phyloP scores from a whole-genome alignment of 2,329 filamentous ascomycete genomes.

The Microdochium trichocladiopsis region DNA sequence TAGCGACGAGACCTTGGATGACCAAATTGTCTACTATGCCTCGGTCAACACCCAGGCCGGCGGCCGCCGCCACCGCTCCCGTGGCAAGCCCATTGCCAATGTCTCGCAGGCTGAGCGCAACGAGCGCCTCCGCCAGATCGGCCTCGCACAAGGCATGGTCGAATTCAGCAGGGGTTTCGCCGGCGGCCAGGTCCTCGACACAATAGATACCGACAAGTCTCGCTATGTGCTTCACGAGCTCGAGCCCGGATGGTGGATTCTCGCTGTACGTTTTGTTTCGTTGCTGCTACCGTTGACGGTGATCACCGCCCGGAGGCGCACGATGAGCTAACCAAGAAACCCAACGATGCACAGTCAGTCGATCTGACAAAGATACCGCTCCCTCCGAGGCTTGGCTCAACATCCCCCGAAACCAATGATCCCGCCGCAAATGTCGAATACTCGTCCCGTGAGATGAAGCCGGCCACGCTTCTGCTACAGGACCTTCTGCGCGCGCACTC shows the following conservation, averaged over 20 bases:
- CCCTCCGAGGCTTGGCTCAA: conserved; percentile 42
- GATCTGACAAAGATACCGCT: conserved; percentile 69
- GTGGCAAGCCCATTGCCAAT: conserved; percentile 31
- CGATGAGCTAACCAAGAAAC: background rate
- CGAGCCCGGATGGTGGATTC: conserved; percentile 90
- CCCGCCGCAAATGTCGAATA: conserved; percentile 58
- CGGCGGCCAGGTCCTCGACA: conserved; percentile 66
- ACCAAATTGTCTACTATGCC: conserved; percentile 92
- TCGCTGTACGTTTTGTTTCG: conserved; percentile 57
- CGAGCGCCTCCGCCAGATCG: conserved; percentile 84
- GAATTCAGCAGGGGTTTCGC: conserved; percentile 88
- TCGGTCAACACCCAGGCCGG: conserved; percentile 43
- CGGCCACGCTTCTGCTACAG: conserved; percentile 66
- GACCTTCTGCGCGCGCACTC: conserved; percentile 79
- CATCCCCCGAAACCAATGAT: conserved; percentile 22
- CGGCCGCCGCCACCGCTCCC: conserved; percentile 33
- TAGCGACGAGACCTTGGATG: conserved; percentile 61
- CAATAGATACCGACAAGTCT: conserved; percentile 85
- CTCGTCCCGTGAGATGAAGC: conserved; percentile 84
- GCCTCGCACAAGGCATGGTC: conserved; percentile 93
- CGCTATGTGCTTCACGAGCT: conserved; percentile 81
- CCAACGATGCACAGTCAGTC: conserved; percentile 50
- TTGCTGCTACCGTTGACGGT: background rate
- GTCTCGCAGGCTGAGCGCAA: conserved; percentile 64
- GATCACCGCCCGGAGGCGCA: conserved; percentile 6